A percentile compares a stretch with the other conserved stretches of the same genome.
Evolutionary conservation across 306 rosid genomes (phyloP).

Genomic region (Castanospermum australe): DNA sequence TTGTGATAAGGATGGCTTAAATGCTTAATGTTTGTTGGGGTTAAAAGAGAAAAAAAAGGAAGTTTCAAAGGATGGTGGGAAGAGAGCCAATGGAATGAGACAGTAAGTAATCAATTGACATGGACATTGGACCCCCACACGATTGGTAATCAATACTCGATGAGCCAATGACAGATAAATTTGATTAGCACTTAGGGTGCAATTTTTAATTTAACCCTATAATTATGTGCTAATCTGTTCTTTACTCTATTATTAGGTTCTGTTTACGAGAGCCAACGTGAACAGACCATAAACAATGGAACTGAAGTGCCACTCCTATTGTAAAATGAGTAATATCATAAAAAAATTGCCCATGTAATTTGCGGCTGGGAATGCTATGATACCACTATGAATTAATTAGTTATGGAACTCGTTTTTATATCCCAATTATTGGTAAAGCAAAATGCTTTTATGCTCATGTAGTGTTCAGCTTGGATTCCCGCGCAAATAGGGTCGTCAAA

Average conservation of each 20-base stretch:
- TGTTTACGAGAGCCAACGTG: conserved; percentile 1
- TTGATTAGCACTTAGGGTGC: not conserved
- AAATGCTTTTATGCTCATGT: not conserved
- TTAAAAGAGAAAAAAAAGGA: not conserved
- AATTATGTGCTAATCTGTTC: not conserved
- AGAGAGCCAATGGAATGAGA: not conserved
- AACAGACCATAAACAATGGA: not conserved
- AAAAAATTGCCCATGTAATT: not conserved
- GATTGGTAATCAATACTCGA: not conserved
- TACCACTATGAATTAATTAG: not conserved
- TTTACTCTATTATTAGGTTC: not conserved
- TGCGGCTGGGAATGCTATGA: not conserved
- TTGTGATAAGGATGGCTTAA: not conserved
- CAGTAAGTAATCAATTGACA: conserved; percentile 1
- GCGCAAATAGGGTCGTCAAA: not conserved
- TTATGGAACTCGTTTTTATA: not conserved
- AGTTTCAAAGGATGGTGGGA: conserved; percentile 8
- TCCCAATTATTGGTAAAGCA: not conserved
- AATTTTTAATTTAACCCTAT: not conserved
- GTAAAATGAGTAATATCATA: not conserved
- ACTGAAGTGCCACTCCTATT: not conserved
- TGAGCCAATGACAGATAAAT: not conserved
- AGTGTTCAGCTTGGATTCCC: not conserved
- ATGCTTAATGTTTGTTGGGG: not conserved
- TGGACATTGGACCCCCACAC: conserved; percentile 19